Base-by-base conservation (phyloP, 257 asterid genomes). In the Fraxinus americana region DNA sequence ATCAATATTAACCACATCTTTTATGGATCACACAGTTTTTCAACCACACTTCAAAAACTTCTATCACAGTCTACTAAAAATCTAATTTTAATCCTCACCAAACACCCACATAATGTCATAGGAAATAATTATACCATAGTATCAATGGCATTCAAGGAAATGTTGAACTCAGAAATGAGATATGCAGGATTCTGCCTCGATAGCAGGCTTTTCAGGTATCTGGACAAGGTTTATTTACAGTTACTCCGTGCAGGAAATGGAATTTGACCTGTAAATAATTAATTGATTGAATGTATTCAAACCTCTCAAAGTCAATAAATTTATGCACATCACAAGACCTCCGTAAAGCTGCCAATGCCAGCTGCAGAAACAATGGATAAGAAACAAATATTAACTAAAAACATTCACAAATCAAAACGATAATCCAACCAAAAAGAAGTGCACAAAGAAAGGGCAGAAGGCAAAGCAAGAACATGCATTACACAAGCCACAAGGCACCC, bases 341-440 rank as follows among this genome's bases (percentile, higher is more conserved):
- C 48, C 89, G 91, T 78, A 95, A 73, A 76, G 97, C 96, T 83
- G 97, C 81, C 88, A 95, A 78, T 73, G 97, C 97, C 85, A 95
- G 91, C 98, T 94, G 88, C 88, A 86, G 67, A 61, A 69, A 79
- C 67, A 39, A 78, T 54, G 59, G 29, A 45, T 23, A 66, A 71
- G 70, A 63, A 39, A 50, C 23, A 34, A 70, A n/a, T 48, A 70
- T 13, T 12, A 75, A 43, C 45, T 52, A 67, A 45, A 71, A 13
- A 52, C 11, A 74, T 54, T 66, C 38, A 82, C 9, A 19, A 50
- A 35, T 52, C 59, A 68, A 1, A 59, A 34, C 52, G 41, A 67
- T 29, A 27, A 75, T 32, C 65, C 52, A 73, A 35, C 48, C 29
- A 36, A 45, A 23, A 67, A 70, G 29, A 39, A 38, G 71, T 19